Conservation (phyloP, 2,329 filamentous ascomycete species). For the Mycocentrospora acerina region DNA sequence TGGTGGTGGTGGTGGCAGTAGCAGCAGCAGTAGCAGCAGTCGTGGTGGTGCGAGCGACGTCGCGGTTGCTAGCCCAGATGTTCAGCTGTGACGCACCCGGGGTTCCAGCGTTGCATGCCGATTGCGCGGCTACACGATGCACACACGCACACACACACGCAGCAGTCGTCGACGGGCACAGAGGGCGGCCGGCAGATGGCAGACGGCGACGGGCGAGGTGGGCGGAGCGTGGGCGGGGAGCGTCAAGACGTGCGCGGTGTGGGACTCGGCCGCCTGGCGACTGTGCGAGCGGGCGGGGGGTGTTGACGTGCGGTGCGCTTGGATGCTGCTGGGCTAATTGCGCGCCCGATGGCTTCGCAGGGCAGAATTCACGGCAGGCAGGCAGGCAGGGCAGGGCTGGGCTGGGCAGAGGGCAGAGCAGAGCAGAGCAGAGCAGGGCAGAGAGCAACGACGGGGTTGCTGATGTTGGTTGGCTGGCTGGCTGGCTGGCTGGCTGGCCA, state of each 20-base stretch:
- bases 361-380: slow-evolving; percentile 1
- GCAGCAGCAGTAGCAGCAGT: slow-evolving; percentile 5
- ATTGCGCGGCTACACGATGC: slow-evolving; percentile 20
- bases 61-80: slow-evolving; percentile 30
- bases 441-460: too few relatives aligned
- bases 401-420: too few relatives aligned
- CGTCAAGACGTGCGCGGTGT: slow-evolving; percentile 11
- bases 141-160: slow-evolving; percentile 6
- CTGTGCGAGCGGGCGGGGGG: slow-evolving; percentile 15
- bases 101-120: slow-evolving; percentile 39
- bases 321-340: slow-evolving; percentile 7
- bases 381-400: slow-evolving; percentile 2
- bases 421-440: too few relatives aligned
- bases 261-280: slow-evolving; percentile 20
- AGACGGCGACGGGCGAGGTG: background rate
- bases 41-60: slow-evolving; percentile 7
- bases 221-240: slow-evolving; percentile 2
- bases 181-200: background rate
- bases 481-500: too few relatives aligned
- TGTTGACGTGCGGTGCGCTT: slow-evolving; percentile 15
- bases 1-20: slow-evolving; percentile 11
- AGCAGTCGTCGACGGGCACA: background rate
- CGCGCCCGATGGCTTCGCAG: slow-evolving; percentile 13
- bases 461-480: too few relatives aligned
- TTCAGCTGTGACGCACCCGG: slow-evolving; percentile 41